Evolutionary conservation across 164 flowering plant species (phyloP).

Genomic region (Tinospora cordifolia): DNA sequence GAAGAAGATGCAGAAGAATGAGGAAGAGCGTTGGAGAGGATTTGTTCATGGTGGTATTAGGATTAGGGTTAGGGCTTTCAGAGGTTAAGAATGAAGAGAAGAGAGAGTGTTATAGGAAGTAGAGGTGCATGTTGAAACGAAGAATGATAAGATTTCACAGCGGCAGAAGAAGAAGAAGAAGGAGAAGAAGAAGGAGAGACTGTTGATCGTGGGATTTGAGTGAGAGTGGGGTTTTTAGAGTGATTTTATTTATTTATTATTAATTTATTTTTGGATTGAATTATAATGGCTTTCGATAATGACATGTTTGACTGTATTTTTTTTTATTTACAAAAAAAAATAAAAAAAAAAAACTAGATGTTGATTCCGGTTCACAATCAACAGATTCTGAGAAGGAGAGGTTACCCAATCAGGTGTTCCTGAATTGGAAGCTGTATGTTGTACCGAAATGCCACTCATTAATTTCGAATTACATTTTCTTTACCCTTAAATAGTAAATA

Average conservation of each 20-base stretch:
- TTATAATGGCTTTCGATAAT: not conserved
- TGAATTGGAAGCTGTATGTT: not conserved
- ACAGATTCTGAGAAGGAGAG: not conserved
- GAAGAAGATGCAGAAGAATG: not conserved
- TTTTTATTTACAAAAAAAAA: not conserved
- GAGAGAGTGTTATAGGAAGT: not conserved
- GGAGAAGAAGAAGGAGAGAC: not conserved
- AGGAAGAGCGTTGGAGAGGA: not conserved
- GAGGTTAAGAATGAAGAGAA: not conserved
- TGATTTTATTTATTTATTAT: not conserved
- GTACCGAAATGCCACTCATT: not conserved
- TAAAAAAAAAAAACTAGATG: not conserved
- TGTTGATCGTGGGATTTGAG: not conserved
- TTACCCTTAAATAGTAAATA: not conserved
- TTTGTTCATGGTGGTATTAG: not conserved
- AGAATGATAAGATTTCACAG: not conserved
- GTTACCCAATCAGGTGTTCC: slow-evolving; percentile 1
- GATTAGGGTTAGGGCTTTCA: not conserved
- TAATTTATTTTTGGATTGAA: not conserved
- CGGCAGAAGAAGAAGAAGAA: not conserved
- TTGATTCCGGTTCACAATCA: not conserved
- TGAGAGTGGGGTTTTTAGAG: not conserved
- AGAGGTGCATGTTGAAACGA: not conserved
- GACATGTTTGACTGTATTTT: not conserved
- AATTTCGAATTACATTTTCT: not conserved